These are phyloP conservation scores for Gossypium schwendimanii DNA, from an alignment of 441 rosid species.

Conservation along the genomic window DNA sequence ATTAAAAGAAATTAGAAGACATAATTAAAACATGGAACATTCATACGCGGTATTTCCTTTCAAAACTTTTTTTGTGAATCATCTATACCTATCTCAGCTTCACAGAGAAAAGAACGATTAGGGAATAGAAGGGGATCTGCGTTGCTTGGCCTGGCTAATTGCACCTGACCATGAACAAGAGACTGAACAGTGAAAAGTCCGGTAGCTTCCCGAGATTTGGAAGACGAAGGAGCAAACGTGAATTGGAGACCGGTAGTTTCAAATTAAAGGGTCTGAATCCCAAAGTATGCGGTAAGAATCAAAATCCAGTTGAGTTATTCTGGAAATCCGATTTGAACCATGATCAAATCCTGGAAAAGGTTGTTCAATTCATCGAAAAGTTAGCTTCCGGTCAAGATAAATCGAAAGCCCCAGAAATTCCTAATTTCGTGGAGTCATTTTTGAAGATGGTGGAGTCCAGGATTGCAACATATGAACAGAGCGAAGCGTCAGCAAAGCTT, in stretches of 20 bases:
- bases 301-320: neutral
- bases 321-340: conserved; percentile 8
- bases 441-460: conserved; percentile 31
- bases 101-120: too few relatives aligned
- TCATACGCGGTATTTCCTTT: conserved; percentile 2
- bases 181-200: conserved; percentile 14
- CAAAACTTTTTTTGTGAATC: neutral
- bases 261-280: neutral
- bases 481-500: conserved; percentile 19
- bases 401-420: conserved; percentile 26
- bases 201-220: conserved; percentile 11
- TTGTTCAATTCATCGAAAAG: conserved; percentile 34
- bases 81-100: neutral
- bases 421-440: conserved; percentile 34
- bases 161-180: conserved; percentile 20
- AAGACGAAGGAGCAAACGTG: neutral
- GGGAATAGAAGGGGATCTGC: neutral
- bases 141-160: neutral
- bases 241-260: neutral
- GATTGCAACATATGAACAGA: conserved; percentile 31
- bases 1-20: neutral
- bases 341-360: conserved; percentile 32
- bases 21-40: neutral
- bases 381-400: conserved; percentile 11
- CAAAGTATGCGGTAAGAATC: neutral